Base-by-base conservation (phyloP, 352 stramenopile species). In the Peronospora belbahrii region DNA sequence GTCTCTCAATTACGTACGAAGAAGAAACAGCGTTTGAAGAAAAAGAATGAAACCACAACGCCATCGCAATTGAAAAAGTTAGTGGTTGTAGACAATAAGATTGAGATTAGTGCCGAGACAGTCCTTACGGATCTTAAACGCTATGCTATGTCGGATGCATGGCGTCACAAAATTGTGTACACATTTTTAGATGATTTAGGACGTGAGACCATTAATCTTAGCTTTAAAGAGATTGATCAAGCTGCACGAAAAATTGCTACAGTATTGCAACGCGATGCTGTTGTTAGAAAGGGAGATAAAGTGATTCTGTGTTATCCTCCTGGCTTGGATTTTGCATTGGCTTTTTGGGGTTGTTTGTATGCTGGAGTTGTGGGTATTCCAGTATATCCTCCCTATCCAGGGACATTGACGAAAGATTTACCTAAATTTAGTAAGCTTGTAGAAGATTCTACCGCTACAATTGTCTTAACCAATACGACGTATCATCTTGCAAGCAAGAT, bases 401-500 rank as follows among this genome's bases (percentile, higher is more conserved):
- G 70, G 0, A 86, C 70, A 32, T 48, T 91, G 15, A 62, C 72
- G 36, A 88, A 85, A 41, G 80, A 91, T 43, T 41, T 91, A 28
- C 80, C 74, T 17, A 86, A 85, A 54, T 88, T 91, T 30, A 88
- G 86, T 43, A 62, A 69, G 8, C 69, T 90, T 46, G 76, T 90
- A 15, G 65, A 74, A 6, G 79, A 90, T 48, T 85, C 72, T 1
- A 73, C 68, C 15, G 79, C 76, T 17, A 51, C 50, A 0, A 64
- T 85, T 11, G 77, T 89, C 44, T 56, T 88, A 8, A 88, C 77
- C 11, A 86, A 85, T 58, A 70, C 72, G 14, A 85, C 69, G 49
- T 88, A 91, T 54, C 69, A 89, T 57, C 64, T 88, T 19, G 77
- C 75, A 10, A 88, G 68, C 42, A 80, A 88, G 52, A 79, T 89